A percentile compares a stretch with the other conserved stretches of the same genome.
These are phyloP conservation scores for Eruca vesicaria DNA, from an alignment of 441 rosid genomes.

Conservation along the genomic window DNA sequence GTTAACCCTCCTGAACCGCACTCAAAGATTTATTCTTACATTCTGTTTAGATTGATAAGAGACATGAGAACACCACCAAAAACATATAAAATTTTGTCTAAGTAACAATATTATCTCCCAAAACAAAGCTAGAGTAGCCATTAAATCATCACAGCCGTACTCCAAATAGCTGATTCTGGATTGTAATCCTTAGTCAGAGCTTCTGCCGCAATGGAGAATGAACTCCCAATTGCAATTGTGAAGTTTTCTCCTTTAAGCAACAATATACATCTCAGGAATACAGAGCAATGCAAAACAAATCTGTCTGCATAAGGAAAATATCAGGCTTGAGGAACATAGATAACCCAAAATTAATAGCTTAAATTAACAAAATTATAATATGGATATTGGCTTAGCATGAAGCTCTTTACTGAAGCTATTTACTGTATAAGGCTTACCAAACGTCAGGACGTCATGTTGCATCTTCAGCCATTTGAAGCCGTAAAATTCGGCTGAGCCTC, in stretches of 20 bases:
- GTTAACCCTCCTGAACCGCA: conserved; percentile 51
- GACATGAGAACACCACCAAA: neutral
- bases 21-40: neutral
- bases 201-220: neutral
- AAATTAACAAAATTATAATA: no score
- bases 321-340: no score
- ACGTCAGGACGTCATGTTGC: no score
- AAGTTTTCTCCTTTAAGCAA: neutral
- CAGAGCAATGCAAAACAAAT: no score
- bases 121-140: neutral
- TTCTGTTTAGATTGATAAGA: neutral
- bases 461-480: no score
- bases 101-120: neutral
- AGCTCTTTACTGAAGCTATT: no score
- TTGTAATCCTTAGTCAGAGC: neutral
- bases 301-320: no score
- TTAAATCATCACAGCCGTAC: neutral
- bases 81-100: neutral
- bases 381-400: no score
- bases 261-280: no score
- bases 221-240: neutral
- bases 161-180: neutral
- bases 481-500: no score
- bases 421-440: no score
- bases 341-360: no score